Evolutionary conservation across 2,329 filamentous ascomycete species (phyloP).

Genomic region (Bimuria novae-zelandiae): DNA sequence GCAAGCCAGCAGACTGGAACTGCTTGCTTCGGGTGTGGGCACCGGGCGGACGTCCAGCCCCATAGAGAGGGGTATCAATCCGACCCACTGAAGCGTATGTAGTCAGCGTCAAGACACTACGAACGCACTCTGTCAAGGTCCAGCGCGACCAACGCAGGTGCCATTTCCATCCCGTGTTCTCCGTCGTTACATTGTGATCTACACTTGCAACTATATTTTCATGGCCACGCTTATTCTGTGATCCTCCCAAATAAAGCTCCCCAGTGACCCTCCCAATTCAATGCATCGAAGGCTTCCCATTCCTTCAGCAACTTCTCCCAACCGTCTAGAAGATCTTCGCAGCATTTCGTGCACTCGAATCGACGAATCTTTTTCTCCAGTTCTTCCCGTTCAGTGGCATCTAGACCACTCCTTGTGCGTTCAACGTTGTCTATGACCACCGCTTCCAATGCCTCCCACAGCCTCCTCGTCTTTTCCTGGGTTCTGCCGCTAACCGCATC

Average conservation of each 20-base stretch:
- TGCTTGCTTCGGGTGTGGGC: slow-evolving; percentile 51
- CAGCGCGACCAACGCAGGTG: neutral
- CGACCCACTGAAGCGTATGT: slow-evolving; percentile 9
- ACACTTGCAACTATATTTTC: no score
- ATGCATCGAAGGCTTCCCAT: neutral
- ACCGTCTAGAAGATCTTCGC: neutral
- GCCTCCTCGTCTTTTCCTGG: neutral
- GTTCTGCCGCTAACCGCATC: neutral
- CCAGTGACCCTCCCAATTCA: no score
- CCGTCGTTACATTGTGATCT: neutral
- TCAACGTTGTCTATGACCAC: neutral
- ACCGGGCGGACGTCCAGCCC: slow-evolving; percentile 30
- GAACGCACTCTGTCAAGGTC: no score
- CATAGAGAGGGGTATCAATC: slow-evolving; percentile 17
- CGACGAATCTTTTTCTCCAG: neutral
- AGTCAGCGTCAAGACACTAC: neutral
- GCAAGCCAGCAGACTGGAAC: slow-evolving; percentile 76
- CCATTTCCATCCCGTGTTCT: neutral
- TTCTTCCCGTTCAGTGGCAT: neutral
- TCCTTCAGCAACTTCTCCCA: neutral
- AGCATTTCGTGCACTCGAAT: neutral
- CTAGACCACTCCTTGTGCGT: neutral
- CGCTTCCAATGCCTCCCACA: neutral
- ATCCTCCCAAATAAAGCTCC: no score
- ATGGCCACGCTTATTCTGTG: no score